Evolutionary conservation across 2,329 filamentous ascomycete species (phyloP), one percentile per base, ranked within the genome.

Genomic region (Pestalotiopsis sp.): DNA sequence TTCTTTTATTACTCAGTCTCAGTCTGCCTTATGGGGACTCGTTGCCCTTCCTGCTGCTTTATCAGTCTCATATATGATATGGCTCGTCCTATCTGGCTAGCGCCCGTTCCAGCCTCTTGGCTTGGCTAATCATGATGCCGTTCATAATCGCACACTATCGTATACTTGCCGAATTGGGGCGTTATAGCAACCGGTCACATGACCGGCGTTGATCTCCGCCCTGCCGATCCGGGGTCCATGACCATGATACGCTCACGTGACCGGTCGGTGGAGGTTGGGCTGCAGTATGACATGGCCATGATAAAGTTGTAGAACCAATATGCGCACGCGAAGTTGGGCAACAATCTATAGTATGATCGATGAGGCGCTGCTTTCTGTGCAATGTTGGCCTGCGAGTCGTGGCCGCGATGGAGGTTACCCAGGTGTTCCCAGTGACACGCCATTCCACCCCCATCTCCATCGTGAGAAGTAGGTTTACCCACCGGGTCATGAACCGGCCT

Each of bases 171-270:
- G 17, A n/a, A 52, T 52, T 52, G 17, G 17, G 45, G 45, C 17
- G 45, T n/a, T 52, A 52, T 52, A n/a, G 45, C 45, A 9, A 52
- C 45, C 45, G 45, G 45, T 52, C 45, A 52, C 45, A 52, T 52
- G 45, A 52, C 45, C 45, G 45, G 45, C 7, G 6, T 11, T 52
- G 14, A n/a, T n/a, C 45, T n/a, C 45, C 45, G 45, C 45, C 45
- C n/a, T 52, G 45, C 45, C 45, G 45, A 52, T 52, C 45, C 45
- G 45, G 45, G 45, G 45, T 23, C 45, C 45, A n/a, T n/a, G 57
- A 36, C 25, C 20, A 59, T 25, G 57, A 59, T 59, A 59, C 57
- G 57, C 57, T 59, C 57, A 59, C 57, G 57, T 59, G 57, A 52
- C 17, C 45, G 45, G 45, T n/a, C 17, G 45, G 45, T 52, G 45